Evolutionary conservation across 2,329 filamentous ascomycete genomes (phyloP).

Genomic region (Septoria petroselini): DNA sequence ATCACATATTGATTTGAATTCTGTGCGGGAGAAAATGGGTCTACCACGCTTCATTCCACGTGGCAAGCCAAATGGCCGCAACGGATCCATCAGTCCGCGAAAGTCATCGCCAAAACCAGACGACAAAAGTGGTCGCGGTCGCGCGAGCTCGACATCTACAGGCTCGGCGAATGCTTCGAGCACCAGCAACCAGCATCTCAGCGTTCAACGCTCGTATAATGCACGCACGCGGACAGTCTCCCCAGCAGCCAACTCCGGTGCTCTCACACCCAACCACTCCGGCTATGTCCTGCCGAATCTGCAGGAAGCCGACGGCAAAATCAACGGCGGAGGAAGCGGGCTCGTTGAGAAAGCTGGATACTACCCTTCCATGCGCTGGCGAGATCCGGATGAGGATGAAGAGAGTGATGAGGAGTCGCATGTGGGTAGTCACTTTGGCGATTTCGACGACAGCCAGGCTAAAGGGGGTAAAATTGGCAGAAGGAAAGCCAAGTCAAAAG

Average conservation of each 20-base stretch:
- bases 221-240: slow-evolving; percentile 42
- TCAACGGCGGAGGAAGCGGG: slow-evolving; percentile 2
- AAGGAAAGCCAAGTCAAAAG: slow-evolving; percentile 19
- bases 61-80: slow-evolving; percentile 22
- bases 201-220: slow-evolving; percentile 35
- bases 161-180: slow-evolving; percentile 25
- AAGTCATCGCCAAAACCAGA: slow-evolving; percentile 20
- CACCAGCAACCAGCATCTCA: slow-evolving; percentile 25
- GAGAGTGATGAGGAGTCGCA: slow-evolving; percentile 33
- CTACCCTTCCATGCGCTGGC: slow-evolving; percentile 36
- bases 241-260: slow-evolving; percentile 36
- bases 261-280: slow-evolving; percentile 19
- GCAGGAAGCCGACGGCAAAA: slow-evolving; percentile 31
- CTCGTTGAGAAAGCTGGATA: slow-evolving; percentile 46
- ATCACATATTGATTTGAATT: slow-evolving; percentile 10
- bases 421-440: slow-evolving; percentile 18
- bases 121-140: slow-evolving; percentile 31
- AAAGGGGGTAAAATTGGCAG: slow-evolving; percentile 20
- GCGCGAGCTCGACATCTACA: slow-evolving; percentile 38
- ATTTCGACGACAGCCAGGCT: slow-evolving; percentile 24
- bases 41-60: slow-evolving; percentile 11
- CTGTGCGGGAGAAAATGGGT: slow-evolving; percentile 11
- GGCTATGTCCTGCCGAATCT: slow-evolving; percentile 18
- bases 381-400: slow-evolving; percentile 34
- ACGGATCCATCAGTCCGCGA: slow-evolving; percentile 28